These are phyloP conservation scores for Panicum hallii DNA, from an alignment of 202 grass and related monocot genomes.

Conservation along the genomic window DNA sequence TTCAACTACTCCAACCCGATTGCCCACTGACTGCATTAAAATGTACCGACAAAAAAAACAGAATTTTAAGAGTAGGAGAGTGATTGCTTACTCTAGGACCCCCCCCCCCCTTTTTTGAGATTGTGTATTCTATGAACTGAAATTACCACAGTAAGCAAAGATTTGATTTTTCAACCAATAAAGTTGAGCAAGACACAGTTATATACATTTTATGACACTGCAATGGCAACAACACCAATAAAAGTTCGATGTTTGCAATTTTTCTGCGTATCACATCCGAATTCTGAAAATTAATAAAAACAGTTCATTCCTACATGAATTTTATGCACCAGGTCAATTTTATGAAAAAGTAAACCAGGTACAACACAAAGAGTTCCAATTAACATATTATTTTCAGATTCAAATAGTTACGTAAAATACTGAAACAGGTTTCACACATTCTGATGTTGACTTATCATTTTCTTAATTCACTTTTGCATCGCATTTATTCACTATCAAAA, in stretches of 20 bases:
- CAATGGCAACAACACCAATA: background rate
- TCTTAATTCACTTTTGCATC: slow-evolving; percentile 4
- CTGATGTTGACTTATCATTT: background rate
- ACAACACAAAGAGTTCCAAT: background rate
- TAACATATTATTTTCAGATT: background rate
- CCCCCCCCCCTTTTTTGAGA: background rate
- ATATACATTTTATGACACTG: slow-evolving; percentile 11
- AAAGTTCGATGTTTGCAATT: background rate
- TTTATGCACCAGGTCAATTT: background rate
- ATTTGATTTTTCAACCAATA: background rate
- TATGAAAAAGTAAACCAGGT: background rate
- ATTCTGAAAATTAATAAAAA: background rate
- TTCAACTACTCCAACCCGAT: slow-evolving; percentile 85
- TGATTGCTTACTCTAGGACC: background rate
- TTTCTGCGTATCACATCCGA: background rate
- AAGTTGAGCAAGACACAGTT: background rate
- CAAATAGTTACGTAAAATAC: background rate
- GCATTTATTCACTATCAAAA: background rate
- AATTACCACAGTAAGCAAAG: slow-evolving; percentile 8
- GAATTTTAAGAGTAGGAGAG: slow-evolving; percentile 19
- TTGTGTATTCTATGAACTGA: background rate
- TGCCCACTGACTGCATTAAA: slow-evolving; percentile 79
- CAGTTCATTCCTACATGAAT: background rate
- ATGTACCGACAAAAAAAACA: slow-evolving; percentile 38
- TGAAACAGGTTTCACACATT: background rate